Conservation (phyloP, 2,329 filamentous ascomycete species). For the Fusarium pseudoanthophilum region DNA sequence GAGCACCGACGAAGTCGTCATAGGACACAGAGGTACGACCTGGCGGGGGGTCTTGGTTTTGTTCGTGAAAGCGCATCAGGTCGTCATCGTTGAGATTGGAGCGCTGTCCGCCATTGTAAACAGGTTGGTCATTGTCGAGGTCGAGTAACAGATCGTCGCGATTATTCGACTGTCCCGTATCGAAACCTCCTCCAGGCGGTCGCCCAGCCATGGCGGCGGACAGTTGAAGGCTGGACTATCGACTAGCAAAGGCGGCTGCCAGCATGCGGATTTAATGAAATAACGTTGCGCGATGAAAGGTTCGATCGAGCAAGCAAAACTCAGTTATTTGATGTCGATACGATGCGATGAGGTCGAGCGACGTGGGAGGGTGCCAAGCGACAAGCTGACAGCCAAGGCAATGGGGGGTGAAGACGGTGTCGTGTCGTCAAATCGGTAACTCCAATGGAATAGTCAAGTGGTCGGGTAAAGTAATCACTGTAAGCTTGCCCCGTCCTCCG, state of each 20-base stretch:
- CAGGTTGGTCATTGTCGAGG: conserved; percentile 75
- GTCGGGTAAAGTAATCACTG: conserved; percentile 30
- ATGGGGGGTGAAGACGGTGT: conserved; percentile 14
- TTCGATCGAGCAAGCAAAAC: background rate
- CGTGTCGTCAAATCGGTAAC: conserved; percentile 31
- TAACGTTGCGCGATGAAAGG: conserved; percentile 8
- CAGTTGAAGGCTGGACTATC: conserved; percentile 50
- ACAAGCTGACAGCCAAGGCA: conserved; percentile 30
- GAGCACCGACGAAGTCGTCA: conserved; percentile 89
- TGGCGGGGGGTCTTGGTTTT: conserved; percentile 71
- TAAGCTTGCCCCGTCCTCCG: conserved; percentile 12
- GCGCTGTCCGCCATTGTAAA: conserved; percentile 80
- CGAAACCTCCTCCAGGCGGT: conserved; percentile 59
- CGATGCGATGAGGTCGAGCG: conserved; percentile 27
- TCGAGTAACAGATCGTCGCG: conserved; percentile 76
- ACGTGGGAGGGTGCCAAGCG: conserved; percentile 33
- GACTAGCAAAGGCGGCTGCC: conserved; percentile 42
- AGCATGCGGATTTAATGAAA: conserved; percentile 49
- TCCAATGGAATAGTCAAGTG: conserved; percentile 3
- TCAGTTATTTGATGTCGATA: conserved; percentile 9
- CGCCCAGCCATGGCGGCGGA: conserved; percentile 70
- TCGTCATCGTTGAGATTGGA: conserved; percentile 86
- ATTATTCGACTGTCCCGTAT: conserved; percentile 60
- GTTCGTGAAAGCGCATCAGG: conserved; percentile 78
- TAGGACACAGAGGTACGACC: conserved; percentile 89